Percentiles rank a stretch among this genome's conserved stretches.
Evolutionary conservation across 768 basidiomycete species (phyloP).

Genomic region (Porphyrellus cyaneotinctus): DNA sequence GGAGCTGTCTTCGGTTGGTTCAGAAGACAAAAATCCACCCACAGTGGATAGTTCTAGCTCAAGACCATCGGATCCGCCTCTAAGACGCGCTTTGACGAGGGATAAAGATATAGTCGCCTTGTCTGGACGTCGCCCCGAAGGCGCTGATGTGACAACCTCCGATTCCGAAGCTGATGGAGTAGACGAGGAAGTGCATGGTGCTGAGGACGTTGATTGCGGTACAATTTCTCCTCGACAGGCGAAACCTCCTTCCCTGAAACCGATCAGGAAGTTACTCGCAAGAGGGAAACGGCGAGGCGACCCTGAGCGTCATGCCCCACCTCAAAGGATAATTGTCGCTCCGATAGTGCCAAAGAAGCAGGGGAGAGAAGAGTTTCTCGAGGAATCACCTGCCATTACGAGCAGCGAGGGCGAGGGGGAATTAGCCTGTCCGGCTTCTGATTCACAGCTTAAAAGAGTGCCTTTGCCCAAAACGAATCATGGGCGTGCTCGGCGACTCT

Average conservation of each 20-base stretch:
- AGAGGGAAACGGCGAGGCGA: constrained; percentile 7
- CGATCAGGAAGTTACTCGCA: constrained; percentile 11
- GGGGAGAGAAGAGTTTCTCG: neutral
- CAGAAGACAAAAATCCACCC: neutral
- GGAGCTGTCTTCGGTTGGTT: constrained; percentile 6
- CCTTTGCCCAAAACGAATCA: constrained; percentile 31
- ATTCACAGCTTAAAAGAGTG: constrained; percentile 27
- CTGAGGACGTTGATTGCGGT: neutral
- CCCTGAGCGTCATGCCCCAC: constrained; percentile 1
- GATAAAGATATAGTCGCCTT: neutral
- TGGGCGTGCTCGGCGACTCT: constrained; percentile 32
- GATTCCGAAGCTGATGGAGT: constrained; percentile 7
- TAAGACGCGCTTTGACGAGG: neutral
- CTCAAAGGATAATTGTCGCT: neutral
- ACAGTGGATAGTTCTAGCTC: neutral
- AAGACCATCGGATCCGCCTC: neutral
- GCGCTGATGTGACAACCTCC: neutral
- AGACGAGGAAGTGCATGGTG: neutral
- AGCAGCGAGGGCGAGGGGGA: constrained; percentile 15
- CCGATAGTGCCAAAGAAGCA: constrained; percentile 6
- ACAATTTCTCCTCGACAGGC: constrained; percentile 1
- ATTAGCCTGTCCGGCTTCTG: constrained; percentile 10
- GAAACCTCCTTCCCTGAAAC: constrained; percentile 9
- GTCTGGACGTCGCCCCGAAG: neutral
- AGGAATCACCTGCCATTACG: constrained; percentile 13